Base-by-base conservation (phyloP, 768 basidiomycete species). In the Glaciozyma martinii region DNA sequence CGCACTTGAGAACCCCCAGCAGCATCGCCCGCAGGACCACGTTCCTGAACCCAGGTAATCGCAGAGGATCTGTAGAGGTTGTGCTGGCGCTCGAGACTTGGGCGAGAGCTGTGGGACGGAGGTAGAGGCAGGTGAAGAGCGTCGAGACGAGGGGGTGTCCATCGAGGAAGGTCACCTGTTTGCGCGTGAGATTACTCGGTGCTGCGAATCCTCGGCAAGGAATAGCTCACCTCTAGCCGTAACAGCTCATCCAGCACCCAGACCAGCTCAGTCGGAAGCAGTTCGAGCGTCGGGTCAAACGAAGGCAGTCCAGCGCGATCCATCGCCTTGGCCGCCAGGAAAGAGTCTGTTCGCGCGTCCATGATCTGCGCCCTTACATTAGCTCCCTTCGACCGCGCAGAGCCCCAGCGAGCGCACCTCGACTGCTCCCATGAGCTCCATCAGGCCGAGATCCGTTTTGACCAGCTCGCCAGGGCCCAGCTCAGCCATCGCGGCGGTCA, bases 401-500 rank as follows among this genome's bases (percentile, higher is more conserved):
- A 21, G 30, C 18, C 21, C 29, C 12, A 23, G 18, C 3, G 37
- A 47, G 21, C 67, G 27, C 18, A 62, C 68, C 65, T 70, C 68
- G n/a, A 70, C 63, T 4, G 68, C 68, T 27, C 56, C 54, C 68
- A 70, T 70, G 58, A 70, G 46, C 8, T 70, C 65, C 55, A 61
- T 57, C 62, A 70, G 61, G 0, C 27, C 0, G 53, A 63, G 60
- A 0, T 47, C 32, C 23, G 52, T 49, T 16, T 54, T 47, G 21
- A 70, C 23, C 44, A 70, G 47, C 29, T 70, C 64, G 25, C 59
- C 68, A 1, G 18, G 40, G 5, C 40, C n/a, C 12, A 70, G 62
- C 1, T 66, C 59, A 3, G 46, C 29, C 0, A 70, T 46, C 3
- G 68, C 68, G 7, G 52, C 29, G 1, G 56, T 40, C 52, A 70